Evolutionary conservation across 176 grass and related monocot genomes (phyloP), one percentile per base, ranked within the genome.

Genomic region (Musa troglodytarum): DNA sequence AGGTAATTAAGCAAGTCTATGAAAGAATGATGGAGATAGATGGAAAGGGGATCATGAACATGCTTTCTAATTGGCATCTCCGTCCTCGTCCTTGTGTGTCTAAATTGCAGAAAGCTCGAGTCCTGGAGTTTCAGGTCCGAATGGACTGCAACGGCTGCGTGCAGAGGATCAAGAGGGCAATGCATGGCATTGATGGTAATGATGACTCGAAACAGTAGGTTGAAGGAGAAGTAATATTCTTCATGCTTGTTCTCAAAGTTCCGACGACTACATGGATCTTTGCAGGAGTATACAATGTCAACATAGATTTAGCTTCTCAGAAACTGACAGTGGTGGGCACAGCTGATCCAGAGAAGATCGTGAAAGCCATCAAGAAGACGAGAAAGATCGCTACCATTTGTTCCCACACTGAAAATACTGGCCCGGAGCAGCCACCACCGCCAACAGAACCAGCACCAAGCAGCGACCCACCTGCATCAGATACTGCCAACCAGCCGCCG

Each of bases 321-420:
- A 97, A 93, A 83, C 63, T 97, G 63, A 92, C 82, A 6, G 88
- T 97, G 54, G 84, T 93, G 20, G 90, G 94, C 43, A 84, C 83
- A 19, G 86, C 80, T 7, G 85, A 97, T 57, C 88, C 90, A 23
- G 79, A 87, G 66, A 83, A 61, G 50, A 93, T 97, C 10, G 65
- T 91, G n/a, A 93, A 91, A 81, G 90, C 90, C 53, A 93, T 97
- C 78, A 97, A 80, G 88, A 88, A 85, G 82, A 83, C 83, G 52
- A 93, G 83, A 16, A 97, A 83, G 77, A 66, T 81, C 8, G 86
- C 94, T 12, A 93, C 88, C 0, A 82, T 97, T 57, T 89, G 73
- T 77, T 88, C 90, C 2, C 88, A 88, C 78, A 83, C 81, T 0
- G 68, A 91, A 6, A 86, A 80, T 10, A 13, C 68, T 1, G 78